Conservation (phyloP, 345 rosid genomes). For the Melaleuca quinquenervia region DNA sequence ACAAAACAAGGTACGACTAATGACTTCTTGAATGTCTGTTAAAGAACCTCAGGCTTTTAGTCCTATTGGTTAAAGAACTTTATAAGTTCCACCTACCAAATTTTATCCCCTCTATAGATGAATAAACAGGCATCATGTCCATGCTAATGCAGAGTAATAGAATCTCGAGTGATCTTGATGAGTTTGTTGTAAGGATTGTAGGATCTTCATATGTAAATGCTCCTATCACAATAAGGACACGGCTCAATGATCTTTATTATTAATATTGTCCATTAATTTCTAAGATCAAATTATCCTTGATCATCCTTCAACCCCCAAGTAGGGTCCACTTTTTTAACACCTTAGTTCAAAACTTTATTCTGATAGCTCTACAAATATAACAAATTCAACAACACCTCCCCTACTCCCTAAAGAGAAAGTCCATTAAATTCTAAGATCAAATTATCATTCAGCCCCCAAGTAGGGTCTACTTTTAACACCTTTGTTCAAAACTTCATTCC, state of each 20-base stretch:
- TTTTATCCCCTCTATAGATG: not conserved
- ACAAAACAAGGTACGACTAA: too few species aligned
- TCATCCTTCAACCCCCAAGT: not conserved
- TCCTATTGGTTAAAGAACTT: not conserved
- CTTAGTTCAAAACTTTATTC: not conserved
- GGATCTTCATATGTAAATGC: not conserved
- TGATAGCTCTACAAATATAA: not conserved
- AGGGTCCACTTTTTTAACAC: not conserved
- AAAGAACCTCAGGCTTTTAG: not conserved
- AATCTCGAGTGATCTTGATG: not conserved
- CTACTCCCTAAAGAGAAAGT: too few species aligned
- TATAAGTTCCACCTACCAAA: not conserved
- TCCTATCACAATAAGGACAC: not conserved
- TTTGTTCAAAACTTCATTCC: too few species aligned
- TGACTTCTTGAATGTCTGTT: too few species aligned
- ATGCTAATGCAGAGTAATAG: not conserved
- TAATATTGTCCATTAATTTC: not conserved
- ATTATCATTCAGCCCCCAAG: too few species aligned
- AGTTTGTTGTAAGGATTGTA: not conserved
- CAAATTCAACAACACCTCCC: not conserved
- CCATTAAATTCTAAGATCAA: too few species aligned
- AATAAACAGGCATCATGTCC: not conserved
- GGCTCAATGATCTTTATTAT: not conserved
- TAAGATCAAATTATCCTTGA: not conserved
- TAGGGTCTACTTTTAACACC: too few species aligned